Evolutionary conservation across 768 basidiomycete genomes (phyloP), one percentile per base, ranked within the genome.

Genomic region (Pilatotrama ljubarskyi): DNA sequence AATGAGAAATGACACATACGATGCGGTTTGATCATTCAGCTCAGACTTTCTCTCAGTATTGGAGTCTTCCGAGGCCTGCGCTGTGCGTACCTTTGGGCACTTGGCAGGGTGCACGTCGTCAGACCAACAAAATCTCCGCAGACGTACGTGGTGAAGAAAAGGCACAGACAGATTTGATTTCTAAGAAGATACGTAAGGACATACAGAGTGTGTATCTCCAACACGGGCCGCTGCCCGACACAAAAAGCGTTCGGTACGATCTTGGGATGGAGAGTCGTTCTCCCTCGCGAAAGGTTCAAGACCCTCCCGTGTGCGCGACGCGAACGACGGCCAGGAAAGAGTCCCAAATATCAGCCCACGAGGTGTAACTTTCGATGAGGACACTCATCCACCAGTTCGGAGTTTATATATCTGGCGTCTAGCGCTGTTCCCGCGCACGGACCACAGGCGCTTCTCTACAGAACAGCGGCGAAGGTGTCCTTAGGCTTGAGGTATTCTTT

Each of bases 281-380:
- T 86, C 78, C 87, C 85, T 84, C 73, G 70, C 67, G 61, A 67
- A 74, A 69, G 73, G 77, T 77, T 86, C 87, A 88, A 85, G 82
- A 76, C 74, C 70, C 73, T 74, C 74, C 76, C 65, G 75, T 78
- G 42, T 63, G 60, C 65, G 29, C 35, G 41, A 35, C 48, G 52
- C 51, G 32, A 48, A 61, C 51, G 65, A 61, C 70, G 47, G 54
- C 38, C 73, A 43, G 75, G 73, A 70, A 48, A 65, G 59, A 50
- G 78, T 76, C 85, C 80, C 86, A 88, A 88, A 88, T 87, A 87
- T 86, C 84, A 80, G 77, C 79, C 78, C 69, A 72, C 76, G 76
- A 86, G 86, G 87, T 88, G 80, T 72, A 79, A 88, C 85, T 88
- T 88, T 87, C 86, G 78, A 78, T 76, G 60, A 72, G 66, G 64